Percentiles rank a stretch among this genome's conserved stretches.
Evolutionary conservation across 306 rosid genomes (phyloP).

Genomic region (Cicer chorassanicum): DNA sequence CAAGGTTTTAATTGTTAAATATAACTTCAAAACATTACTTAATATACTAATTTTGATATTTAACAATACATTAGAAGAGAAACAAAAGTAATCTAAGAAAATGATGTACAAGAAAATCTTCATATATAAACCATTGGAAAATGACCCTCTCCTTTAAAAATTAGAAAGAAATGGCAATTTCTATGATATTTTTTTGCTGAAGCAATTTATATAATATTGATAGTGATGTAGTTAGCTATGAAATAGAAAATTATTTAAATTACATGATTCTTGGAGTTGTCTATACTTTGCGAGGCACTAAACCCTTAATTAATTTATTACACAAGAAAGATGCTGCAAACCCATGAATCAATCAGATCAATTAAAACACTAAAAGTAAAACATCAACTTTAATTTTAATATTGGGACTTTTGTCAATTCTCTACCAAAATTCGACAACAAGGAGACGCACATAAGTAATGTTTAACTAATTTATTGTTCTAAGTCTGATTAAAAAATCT

Average conservation of each 20-base stretch:
- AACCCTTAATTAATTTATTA: conserved; percentile 44
- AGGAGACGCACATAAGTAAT: not conserved
- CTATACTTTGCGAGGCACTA: conserved; percentile 68
- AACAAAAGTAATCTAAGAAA: conserved; percentile 21
- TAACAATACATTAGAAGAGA: conserved; percentile 7
- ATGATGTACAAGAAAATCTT: conserved; percentile 34
- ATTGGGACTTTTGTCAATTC: conserved; percentile 23
- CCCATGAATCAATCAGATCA: conserved; percentile 38
- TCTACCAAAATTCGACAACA: conserved; percentile 42
- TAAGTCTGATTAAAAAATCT: conserved; percentile 25
- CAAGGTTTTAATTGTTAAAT: not conserved
- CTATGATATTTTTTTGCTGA: not conserved
- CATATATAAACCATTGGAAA: conserved; percentile 27
- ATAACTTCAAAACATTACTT: not conserved
- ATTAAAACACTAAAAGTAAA: conserved; percentile 46
- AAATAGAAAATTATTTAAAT: conserved; percentile 1
- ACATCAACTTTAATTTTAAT: conserved; percentile 38
- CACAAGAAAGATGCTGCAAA: conserved; percentile 33
- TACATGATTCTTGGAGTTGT: conserved; percentile 46
- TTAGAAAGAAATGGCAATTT: conserved; percentile 6
- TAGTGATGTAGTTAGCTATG: conserved; percentile 25
- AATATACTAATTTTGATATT: conserved; percentile 22
- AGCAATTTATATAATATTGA: conserved; percentile 36
- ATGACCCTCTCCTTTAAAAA: conserved; percentile 36
- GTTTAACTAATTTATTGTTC: not conserved